Percentiles rank a stretch among this genome's conserved stretches.
Evolutionary conservation across 2,329 filamentous ascomycete species (phyloP).

Genomic region (Hypoxylon rubiginosum): DNA sequence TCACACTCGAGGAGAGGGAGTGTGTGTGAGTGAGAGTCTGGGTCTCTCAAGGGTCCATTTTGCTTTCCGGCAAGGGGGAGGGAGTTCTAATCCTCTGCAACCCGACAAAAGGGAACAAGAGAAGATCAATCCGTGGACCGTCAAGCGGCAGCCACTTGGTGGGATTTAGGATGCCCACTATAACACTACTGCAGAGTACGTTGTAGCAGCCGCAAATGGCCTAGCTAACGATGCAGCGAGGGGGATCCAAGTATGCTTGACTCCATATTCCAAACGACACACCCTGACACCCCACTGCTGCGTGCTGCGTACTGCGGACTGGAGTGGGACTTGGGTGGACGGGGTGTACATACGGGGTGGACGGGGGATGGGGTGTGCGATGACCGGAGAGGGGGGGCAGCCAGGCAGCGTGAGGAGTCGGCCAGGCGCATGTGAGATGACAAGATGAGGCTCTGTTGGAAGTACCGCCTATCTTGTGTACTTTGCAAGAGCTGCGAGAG

Average conservation of each 20-base stretch:
- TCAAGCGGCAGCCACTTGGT: conserved; percentile 43
- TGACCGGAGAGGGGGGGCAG: conserved; percentile 29
- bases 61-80: conserved; percentile 40
- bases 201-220: conserved; percentile 44
- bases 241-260: conserved; percentile 27
- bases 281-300: conserved; percentile 38
- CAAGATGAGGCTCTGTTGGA: conserved; percentile 49
- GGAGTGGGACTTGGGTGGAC: neutral
- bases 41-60: conserved; percentile 36
- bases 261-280: conserved; percentile 42
- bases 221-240: conserved; percentile 40
- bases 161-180: conserved; percentile 39
- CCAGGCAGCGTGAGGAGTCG: conserved; percentile 17
- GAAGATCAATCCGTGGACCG: conserved; percentile 39
- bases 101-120: conserved; percentile 45
- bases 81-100: conserved; percentile 42
- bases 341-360: too few relatives aligned
- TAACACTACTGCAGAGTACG: conserved; percentile 37
- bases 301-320: too few relatives aligned
- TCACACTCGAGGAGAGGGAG: conserved; percentile 8
- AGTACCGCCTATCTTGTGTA: conserved; percentile 41
- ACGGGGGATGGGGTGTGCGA: conserved; percentile 31
- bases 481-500: too few relatives aligned
- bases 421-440: conserved; percentile 35
- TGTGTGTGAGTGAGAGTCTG: conserved; percentile 32